Evolutionary conservation across 441 rosid species (phyloP).

Genomic region (Codiaeum variegatum): DNA sequence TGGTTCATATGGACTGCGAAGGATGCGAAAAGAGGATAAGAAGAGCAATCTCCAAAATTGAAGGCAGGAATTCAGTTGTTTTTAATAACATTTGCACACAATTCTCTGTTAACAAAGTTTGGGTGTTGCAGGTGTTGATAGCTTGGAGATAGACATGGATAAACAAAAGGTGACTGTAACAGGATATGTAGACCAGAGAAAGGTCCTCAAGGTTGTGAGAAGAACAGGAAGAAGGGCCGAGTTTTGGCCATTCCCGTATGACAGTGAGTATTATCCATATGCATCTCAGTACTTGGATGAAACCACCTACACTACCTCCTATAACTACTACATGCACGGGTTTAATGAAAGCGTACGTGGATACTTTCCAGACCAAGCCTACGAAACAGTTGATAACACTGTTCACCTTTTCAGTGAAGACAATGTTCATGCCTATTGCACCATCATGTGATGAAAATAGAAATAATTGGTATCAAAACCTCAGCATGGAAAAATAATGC

Average conservation of each 20-base stretch:
- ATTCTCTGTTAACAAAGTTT: background rate
- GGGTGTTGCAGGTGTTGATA: slow-evolving; percentile 53
- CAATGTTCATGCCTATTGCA: slow-evolving; percentile 61
- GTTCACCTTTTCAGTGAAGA: slow-evolving; percentile 86
- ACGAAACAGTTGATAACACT: slow-evolving; percentile 45
- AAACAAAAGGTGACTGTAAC: slow-evolving; percentile 73
- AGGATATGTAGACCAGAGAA: slow-evolving; percentile 61
- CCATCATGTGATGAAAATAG: slow-evolving; percentile 42
- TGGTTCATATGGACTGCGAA: slow-evolving; percentile 83
- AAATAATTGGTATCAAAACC: background rate
- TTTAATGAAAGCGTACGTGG: slow-evolving; percentile 50
- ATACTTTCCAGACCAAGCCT: slow-evolving; percentile 52
- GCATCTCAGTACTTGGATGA: slow-evolving; percentile 49
- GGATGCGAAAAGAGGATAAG: slow-evolving; percentile 74
- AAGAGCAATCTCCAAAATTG: slow-evolving; percentile 64
- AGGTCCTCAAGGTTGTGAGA: slow-evolving; percentile 63
- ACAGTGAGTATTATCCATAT: slow-evolving; percentile 59
- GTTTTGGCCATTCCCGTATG: slow-evolving; percentile 79
- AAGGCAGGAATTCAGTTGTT: slow-evolving; percentile 36
- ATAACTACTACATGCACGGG: slow-evolving; percentile 56
- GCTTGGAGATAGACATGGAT: slow-evolving; percentile 65
- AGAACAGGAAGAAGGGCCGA: slow-evolving; percentile 72
- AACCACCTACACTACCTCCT: slow-evolving; percentile 41
- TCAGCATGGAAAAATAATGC: background rate
- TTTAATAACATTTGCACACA: too few relatives aligned